A percentile compares a stretch with the other conserved stretches of the same genome.
phyloP scores from a whole-genome alignment of 768 basidiomycete genomes.

The Auriscalpium orientale region DNA sequence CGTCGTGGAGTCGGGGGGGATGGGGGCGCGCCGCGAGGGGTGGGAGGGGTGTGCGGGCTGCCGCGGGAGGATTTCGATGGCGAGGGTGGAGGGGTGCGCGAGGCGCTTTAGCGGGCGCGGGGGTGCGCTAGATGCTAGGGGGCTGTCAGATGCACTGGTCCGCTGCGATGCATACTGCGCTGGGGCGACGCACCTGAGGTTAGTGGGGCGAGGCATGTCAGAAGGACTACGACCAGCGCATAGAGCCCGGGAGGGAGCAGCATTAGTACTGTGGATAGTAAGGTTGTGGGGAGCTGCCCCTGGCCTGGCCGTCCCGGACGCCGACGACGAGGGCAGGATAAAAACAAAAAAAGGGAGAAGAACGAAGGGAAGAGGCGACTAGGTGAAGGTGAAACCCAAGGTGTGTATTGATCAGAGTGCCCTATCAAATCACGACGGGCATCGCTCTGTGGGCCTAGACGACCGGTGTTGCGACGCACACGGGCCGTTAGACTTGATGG shows the following conservation, averaged over 20 bases:
- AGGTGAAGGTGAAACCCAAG: too few relatives aligned
- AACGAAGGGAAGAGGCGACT: too few relatives aligned
- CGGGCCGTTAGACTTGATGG: too few relatives aligned
- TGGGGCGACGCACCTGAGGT: constrained; percentile 4
- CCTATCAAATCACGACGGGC: too few relatives aligned
- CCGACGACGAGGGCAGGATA: too few relatives aligned
- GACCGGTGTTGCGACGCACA: too few relatives aligned
- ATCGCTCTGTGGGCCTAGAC: too few relatives aligned
- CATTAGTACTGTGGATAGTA: neutral
- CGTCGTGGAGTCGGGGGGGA: constrained; percentile 32
- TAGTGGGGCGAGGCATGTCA: constrained; percentile 2
- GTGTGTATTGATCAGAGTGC: too few relatives aligned
- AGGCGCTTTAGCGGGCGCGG: constrained; percentile 29
- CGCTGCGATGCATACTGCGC: neutral
- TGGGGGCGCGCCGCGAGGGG: neutral
- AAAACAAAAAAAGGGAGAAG: too few relatives aligned
- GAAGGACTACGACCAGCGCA: constrained; percentile 17
- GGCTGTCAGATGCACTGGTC: too few relatives aligned
- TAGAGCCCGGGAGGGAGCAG: neutral
- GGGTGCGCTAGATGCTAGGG: constrained; percentile 16
- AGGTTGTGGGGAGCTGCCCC: neutral
- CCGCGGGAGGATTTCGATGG: constrained; percentile 38
- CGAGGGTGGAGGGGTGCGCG: constrained; percentile 28
- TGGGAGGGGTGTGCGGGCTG: neutral
- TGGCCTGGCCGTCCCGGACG: neutral